phyloP scores from a whole-genome alignment of 768 basidiomycete species.

The Suillus tomentosus region DNA sequence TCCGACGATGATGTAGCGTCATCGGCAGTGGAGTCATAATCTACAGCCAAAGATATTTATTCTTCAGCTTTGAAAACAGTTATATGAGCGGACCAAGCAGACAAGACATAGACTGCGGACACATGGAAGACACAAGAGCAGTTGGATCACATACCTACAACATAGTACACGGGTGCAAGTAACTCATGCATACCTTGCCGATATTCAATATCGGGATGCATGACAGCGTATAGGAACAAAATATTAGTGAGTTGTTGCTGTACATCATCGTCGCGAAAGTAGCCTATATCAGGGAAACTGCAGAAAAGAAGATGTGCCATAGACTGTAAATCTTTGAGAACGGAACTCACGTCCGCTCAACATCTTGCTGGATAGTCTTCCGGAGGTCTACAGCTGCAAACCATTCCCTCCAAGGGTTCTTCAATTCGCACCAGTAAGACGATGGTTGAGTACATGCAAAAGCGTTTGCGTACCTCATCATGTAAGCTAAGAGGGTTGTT shows the following conservation, averaged over 20 bases:
- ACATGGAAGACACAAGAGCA: conserved; percentile 6
- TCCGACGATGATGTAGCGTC: conserved; percentile 32
- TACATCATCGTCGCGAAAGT: conserved; percentile 77
- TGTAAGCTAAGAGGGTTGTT: conserved; percentile 86
- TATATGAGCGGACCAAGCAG: conserved; percentile 20
- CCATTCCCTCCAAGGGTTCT: conserved; percentile 98
- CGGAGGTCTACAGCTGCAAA: conserved; percentile 87
- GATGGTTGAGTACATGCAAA: neutral
- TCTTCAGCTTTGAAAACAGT: conserved; percentile 27
- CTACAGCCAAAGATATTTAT: conserved; percentile 41
- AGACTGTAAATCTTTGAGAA: conserved; percentile 6
- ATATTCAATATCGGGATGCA: conserved; percentile 85
- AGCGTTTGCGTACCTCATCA: conserved; percentile 52
- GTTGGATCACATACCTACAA: conserved; percentile 35
- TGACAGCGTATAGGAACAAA: conserved; percentile 79
- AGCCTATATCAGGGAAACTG: conserved; percentile 95
- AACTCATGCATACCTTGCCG: conserved; percentile 99
- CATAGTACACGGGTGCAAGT: conserved; percentile 84
- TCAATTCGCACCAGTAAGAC: neutral
- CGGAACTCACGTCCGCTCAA: conserved; percentile 83
- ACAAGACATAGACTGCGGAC: conserved; percentile 13
- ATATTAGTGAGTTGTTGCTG: conserved; percentile 84
- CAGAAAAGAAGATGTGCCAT: neutral
- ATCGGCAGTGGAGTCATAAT: conserved; percentile 72
- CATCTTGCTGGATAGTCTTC: conserved; percentile 90